Percentiles rank a stretch among this genome's conserved stretches.
phyloP scores from a whole-genome alignment of 768 basidiomycete species.

The Amanita thiersii region DNA sequence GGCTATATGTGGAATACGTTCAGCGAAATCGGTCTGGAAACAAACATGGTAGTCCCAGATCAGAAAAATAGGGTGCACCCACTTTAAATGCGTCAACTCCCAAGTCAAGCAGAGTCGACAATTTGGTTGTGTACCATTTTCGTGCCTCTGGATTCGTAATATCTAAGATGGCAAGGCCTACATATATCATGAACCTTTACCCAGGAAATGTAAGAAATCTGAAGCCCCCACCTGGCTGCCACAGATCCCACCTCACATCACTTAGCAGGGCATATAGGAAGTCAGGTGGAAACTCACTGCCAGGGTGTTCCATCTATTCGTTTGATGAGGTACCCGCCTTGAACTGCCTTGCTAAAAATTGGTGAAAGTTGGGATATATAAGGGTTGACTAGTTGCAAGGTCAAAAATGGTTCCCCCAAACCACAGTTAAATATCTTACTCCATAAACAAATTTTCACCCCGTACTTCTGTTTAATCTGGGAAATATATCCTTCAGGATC shows the following conservation, averaged over 20 bases:
- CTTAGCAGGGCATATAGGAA: neutral
- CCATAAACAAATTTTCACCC: constrained; percentile 70
- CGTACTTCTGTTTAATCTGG: constrained; percentile 52
- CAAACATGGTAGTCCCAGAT: neutral
- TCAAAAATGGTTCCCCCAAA: neutral
- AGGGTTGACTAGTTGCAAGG: constrained; percentile 48
- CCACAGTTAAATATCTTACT: constrained; percentile 26
- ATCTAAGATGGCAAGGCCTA: constrained; percentile 51
- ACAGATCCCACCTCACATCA: constrained; percentile 43
- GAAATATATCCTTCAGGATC: constrained; percentile 57
- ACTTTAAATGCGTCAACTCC: constrained; percentile 58
- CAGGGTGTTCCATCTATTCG: constrained; percentile 57
- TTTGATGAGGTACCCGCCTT: constrained; percentile 67
- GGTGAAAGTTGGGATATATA: constrained; percentile 66
- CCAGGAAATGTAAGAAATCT: neutral
- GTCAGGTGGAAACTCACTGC: constrained; percentile 38
- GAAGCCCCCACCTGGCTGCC: constrained; percentile 44
- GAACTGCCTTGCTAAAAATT: constrained; percentile 59
- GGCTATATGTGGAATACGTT: constrained; percentile 62
- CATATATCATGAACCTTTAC: neutral
- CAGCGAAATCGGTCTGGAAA: constrained; percentile 64
- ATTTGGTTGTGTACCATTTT: constrained; percentile 46
- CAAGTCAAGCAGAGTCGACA: constrained; percentile 42
- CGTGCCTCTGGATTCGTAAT: constrained; percentile 46
- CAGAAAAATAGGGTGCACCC: neutral